Conservation (phyloP, 2,329 filamentous ascomycete genomes). For the Colletotrichum plurivorum region DNA sequence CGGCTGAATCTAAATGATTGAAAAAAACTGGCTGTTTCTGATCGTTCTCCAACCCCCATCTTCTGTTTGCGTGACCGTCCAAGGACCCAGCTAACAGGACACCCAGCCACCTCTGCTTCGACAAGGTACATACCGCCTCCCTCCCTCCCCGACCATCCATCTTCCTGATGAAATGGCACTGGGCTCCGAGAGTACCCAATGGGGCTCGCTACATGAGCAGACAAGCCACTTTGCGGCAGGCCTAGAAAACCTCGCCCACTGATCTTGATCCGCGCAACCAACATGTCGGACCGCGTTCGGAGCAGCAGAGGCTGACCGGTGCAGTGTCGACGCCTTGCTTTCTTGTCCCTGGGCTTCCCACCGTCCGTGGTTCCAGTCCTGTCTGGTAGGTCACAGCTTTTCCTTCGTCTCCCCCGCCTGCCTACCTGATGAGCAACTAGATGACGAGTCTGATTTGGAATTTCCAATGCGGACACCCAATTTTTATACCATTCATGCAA, state of each 20-base stretch:
- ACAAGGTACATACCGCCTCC: conserved; percentile 43
- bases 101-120: conserved; percentile 40
- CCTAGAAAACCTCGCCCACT: conserved; percentile 99
- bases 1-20: conserved; percentile 86
- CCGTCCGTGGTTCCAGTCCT: not conserved
- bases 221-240: conserved; percentile 95
- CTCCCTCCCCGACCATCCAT: conserved; percentile 41
- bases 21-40: conserved; percentile 91
- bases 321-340: conserved; percentile 1
- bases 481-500: conserved; percentile 72
- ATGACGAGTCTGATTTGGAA: conserved; percentile 77
- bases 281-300: conserved; percentile 16
- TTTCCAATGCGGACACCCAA: conserved; percentile 70
- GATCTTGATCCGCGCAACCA: conserved; percentile 60
- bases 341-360: not conserved
- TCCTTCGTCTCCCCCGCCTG: conserved; percentile 43
- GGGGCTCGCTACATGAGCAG: conserved; percentile 74
- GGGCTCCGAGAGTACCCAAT: conserved; percentile 83
- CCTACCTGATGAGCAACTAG: conserved; percentile 64
- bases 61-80: not conserved
- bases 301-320: conserved; percentile 20
- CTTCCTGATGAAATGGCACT: conserved; percentile 92
- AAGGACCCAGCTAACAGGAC: conserved; percentile 50
- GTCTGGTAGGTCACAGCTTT: conserved; percentile 36
- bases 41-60: conserved; percentile 56